Base-by-base conservation (phyloP, 1,284 basidiomycete genomes). In the Cystobasidium slooffiae region DNA sequence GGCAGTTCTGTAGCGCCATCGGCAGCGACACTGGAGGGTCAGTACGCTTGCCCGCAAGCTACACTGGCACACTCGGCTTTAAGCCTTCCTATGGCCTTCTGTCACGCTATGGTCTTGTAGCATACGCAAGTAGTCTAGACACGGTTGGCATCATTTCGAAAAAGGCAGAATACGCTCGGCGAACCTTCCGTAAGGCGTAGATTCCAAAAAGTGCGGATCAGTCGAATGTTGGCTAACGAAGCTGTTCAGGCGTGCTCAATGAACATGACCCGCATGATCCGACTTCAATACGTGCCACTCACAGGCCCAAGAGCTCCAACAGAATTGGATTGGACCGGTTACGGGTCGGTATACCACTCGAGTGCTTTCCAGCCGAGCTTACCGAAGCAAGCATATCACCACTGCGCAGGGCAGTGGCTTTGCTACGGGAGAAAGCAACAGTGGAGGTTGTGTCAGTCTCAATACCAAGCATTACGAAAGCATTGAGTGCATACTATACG, bases 21-120 rank as follows among this genome's bases (percentile, higher is more conserved):
- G 93, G 90, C 1, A 96, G 94, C 0, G 96, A 99, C 81, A 99
- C 97, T 0, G 97, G 96, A 6, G 97, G 96, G 0, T 98, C 95
- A 6, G 89, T 92, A 5, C 88, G 96, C 44, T 84, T 99, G 1
- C 97, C 96, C 0, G 95, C 95, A 0, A 90, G 93, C 0, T 98
- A 97, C 81, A 97, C 94, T 79, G 94, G 95, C 3, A 85, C 97
- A 0, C 88, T 91, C 3, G 96, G 95, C 0, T 84, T 98, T 65
- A 99, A 99, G 80, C 96, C 96, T 0, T 95, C 94, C 0, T 98
- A 98, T 79, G 96, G 96, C 0, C 83, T 97, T 59, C 84, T 99
- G 51, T 93, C 91, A 79, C 87, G 94, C 78, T 91, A 90, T 88
- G 96, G 97, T 3, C 88, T 97, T 0, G 88, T 99, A 0, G 90